Evolutionary conservation across 306 rosid species (phyloP), one percentile per base, ranked within the genome.

Genomic region (Lupinus albus): DNA sequence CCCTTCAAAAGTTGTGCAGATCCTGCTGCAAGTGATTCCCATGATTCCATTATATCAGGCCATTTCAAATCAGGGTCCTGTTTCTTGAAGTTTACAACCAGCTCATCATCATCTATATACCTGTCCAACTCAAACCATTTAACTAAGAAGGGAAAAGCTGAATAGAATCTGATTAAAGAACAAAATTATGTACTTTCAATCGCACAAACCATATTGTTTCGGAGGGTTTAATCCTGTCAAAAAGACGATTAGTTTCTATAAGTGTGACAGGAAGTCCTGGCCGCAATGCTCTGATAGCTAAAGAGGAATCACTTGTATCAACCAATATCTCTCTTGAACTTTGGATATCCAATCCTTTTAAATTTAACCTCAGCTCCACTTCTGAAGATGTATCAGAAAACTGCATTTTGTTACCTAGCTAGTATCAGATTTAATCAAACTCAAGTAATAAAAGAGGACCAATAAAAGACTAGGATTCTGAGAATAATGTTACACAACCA

Each of bases 141-240:
- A 56, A 48, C 49, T 56, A 53, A 79, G 46, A 48, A 61, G 33
- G 15, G 30, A 16, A 64, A 81, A 39, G 36, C 57, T 20, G 21
- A 41, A 76, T 28, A 32, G 48, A 76, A 72, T 6, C 13, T 28
- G 10, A 30, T 30, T 30, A 11, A 10, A n/a, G 30, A 60, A 48
- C 12, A 7, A 49, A 70, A n/a, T 33, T 18, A 59, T 60, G 16
- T 45, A 48, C 12, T 64, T 54, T 57, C 38, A 64, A 14, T 61
- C 47, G 67, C 75, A 84, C 84, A 66, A 68, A 86, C 97, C 99
- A 90, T 83, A 90, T 93, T 73, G 99, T 93, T 82, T 93, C 96
- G 16, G 89, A 70, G 65, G 99, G 86, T 84, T 88, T 86, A 78
- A 93, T 86, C 80, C 71, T 83, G 62, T 81, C 96, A 76, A 90